Base-by-base conservation (phyloP, 2,329 filamentous ascomycete species). In the Penicillium hesseltinei region DNA sequence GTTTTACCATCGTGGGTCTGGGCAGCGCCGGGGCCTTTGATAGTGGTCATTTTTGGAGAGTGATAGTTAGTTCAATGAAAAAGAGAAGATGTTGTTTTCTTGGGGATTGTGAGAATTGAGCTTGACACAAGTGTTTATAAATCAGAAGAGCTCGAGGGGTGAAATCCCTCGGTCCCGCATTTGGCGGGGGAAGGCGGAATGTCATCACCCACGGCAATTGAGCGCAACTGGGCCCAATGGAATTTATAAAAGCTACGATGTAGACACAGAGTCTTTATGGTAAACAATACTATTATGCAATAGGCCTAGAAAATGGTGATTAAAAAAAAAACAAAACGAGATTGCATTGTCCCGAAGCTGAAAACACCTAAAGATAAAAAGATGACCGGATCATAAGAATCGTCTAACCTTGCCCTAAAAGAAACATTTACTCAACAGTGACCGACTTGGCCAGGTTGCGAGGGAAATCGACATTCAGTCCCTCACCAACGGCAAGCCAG, bases 371-470 rank as follows among this genome's bases (percentile, higher is more conserved):
- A 65, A 61, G 48, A 62, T 65, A 64, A 57, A 53, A 62, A 64
- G 54, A 56, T 56, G 54, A 56, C 54, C 43, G 43, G 49, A 64
- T 66, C 64, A 63, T 66, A 42, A 62, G 54, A 62, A 59, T 66
- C 63, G 60, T 66, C 62, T 66, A 66, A 56, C 19, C 54, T 46
- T 23, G 54, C 42, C 38, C 51, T 38, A 50, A 52, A 51, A 51
- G 51, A 52, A 51, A 49, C 21, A 40, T 63, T 82, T 93, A 99
- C 86, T 99, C 94, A 67, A 99, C 94, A 63, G 94, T 99, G 64
- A 99, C 94, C 63, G 92, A 96, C 87, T 99, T 99, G 77, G 94
- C 94, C 80, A 99, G 81, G 82, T 99, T 99, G 72, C 94, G 89
- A 57, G 94, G 94, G 86, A 97, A 97, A 76, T 99, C 94, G 59